These are phyloP conservation scores for Cutaneotrichosporon cavernicola DNA, from an alignment of 1,284 basidiomycete genomes.

Conservation along the genomic window DNA sequence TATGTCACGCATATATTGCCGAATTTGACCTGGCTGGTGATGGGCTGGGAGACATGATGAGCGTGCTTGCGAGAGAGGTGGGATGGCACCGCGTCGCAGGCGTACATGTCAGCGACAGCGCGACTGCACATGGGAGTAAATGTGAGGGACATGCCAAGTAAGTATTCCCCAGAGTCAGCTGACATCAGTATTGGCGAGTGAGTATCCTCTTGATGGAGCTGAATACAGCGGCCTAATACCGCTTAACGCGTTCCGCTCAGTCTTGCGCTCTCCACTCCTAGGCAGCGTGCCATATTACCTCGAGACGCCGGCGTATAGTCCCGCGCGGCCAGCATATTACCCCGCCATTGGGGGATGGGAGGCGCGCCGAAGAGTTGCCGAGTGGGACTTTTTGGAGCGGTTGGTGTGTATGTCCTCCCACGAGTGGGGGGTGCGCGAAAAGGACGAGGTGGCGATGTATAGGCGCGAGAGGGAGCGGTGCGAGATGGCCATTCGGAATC, in stretches of 20 bases:
- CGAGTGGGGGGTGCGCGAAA: constrained; percentile 1
- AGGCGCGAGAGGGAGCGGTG: background rate
- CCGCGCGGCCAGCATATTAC: background rate
- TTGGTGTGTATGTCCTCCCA: constrained; percentile 8
- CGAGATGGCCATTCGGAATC: constrained; percentile 9
- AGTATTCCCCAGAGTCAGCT: background rate
- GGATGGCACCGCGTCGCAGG: constrained; percentile 15
- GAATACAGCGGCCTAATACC: constrained; percentile 18
- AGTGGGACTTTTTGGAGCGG: constrained; percentile 20
- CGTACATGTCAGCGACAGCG: constrained; percentile 21
- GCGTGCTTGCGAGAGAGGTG: background rate
- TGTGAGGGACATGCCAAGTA: constrained; percentile 22
- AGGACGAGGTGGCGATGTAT: background rate
- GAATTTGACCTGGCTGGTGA: constrained; percentile 12
- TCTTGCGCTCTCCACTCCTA: constrained; percentile 15
- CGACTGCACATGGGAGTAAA: constrained; percentile 1
- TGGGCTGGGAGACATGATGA: background rate
- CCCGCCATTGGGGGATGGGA: background rate
- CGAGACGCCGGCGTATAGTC: constrained; percentile 17
- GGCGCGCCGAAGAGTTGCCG: background rate
- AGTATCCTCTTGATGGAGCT: background rate
- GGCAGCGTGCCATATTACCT: constrained; percentile 21
- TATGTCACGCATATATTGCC: constrained; percentile 25
- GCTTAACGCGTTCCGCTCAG: constrained; percentile 9
- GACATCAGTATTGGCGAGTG: constrained; percentile 17